Percentiles rank a stretch among this genome's conserved stretches.
Evolutionary conservation across 2,329 filamentous ascomycete genomes (phyloP).

Genomic region (Zymoseptoria brevis): DNA sequence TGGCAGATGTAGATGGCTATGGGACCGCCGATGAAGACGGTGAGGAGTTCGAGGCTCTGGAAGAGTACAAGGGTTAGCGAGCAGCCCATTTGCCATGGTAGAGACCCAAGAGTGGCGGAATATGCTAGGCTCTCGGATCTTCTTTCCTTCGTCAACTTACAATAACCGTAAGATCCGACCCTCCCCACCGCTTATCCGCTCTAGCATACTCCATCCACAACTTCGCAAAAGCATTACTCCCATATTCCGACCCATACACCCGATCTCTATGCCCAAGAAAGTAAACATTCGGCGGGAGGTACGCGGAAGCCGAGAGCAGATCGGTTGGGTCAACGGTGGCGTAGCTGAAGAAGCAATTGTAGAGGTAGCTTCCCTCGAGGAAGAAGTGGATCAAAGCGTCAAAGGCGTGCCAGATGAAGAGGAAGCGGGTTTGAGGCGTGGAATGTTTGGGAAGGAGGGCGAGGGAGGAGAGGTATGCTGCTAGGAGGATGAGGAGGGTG

Average conservation of each 20-base stretch:
- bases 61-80: background rate
- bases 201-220: constrained; percentile 61
- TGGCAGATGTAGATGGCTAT: constrained; percentile 52
- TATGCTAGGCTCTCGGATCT: no score
- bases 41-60: constrained; percentile 50
- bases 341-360: constrained; percentile 81
- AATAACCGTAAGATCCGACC: constrained; percentile 51
- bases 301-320: constrained; percentile 27
- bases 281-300: constrained; percentile 41
- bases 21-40: constrained; percentile 52
- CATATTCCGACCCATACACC: constrained; percentile 54
- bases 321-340: constrained; percentile 33
- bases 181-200: constrained; percentile 54
- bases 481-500: constrained; percentile 46
- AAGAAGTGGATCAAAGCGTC: constrained; percentile 86
- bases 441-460: constrained; percentile 45
- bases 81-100: background rate
- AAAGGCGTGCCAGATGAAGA: constrained; percentile 93
- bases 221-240: constrained; percentile 44
- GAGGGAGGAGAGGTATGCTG: constrained; percentile 44
- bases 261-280: constrained; percentile 48
- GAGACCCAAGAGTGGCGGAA: no score
- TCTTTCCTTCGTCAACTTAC: no score
- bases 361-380: constrained; percentile 86
- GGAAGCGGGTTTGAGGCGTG: constrained; percentile 55